Conservation (phyloP, 768 basidiomycete genomes). For the Lactarius evosmus region DNA sequence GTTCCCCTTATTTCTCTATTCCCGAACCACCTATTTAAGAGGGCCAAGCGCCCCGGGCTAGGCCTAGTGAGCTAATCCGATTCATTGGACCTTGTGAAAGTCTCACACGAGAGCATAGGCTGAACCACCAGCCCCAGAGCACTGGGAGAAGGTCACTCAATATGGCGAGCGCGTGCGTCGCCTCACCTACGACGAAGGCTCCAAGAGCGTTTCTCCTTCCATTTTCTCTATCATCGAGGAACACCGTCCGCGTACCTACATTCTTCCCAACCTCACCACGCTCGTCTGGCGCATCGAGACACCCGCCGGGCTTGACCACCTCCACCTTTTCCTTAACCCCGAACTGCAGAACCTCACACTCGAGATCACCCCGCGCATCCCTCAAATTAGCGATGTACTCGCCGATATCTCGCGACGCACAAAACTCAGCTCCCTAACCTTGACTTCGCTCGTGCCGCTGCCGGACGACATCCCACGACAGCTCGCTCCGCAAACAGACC, state of each 20-base stretch:
- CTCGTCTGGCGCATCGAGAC: conserved; percentile 73
- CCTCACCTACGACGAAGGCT: conserved; percentile 65
- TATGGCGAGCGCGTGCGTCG: conserved; percentile 68
- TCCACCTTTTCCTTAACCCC: conserved; percentile 63
- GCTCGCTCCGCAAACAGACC: conserved; percentile 51
- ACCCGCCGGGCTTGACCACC: conserved; percentile 60
- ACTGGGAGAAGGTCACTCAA: conserved; percentile 64
- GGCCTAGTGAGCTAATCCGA: conserved; percentile 56
- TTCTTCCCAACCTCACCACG: conserved; percentile 66
- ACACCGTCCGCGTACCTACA: conserved; percentile 55
- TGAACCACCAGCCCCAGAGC: conserved; percentile 58
- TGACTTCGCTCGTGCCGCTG: conserved; percentile 64
- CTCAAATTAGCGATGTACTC: conserved; percentile 59
- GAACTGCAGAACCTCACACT: conserved; percentile 56
- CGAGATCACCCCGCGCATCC: conserved; percentile 57
- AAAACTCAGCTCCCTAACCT: conserved; percentile 62
- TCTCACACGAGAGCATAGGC: conserved; percentile 39
- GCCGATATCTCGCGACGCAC: conserved; percentile 60
- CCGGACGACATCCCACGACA: conserved; percentile 71
- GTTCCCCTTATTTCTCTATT: conserved; percentile 70
- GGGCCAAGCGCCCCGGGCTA: conserved; percentile 66
- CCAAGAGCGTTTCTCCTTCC: conserved; percentile 59
- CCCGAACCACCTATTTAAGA: conserved; percentile 63
- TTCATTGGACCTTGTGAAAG: conserved; percentile 2
- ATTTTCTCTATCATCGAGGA: conserved; percentile 68